phyloP scores from a whole-genome alignment of 1,139 yeast genomes.

The Saccharomyces hybrid region DNA sequence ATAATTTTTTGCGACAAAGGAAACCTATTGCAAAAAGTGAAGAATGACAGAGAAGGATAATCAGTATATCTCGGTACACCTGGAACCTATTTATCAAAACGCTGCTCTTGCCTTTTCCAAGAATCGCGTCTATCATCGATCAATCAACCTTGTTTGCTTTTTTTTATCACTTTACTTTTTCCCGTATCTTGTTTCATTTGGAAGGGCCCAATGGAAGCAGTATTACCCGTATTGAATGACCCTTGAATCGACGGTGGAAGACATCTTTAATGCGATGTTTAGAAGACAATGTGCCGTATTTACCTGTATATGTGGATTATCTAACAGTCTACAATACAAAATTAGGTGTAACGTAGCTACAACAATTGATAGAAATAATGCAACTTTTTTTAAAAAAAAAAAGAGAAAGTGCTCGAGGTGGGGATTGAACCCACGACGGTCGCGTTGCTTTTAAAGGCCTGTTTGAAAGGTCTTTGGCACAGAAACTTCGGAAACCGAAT shows the following conservation, averaged over 20 bases:
- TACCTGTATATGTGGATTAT: neutral
- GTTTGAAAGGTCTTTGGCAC: conserved; percentile 5
- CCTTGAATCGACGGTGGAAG: neutral
- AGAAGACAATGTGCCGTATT: neutral
- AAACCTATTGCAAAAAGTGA: neutral
- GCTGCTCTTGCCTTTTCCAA: neutral
- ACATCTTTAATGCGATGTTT: neutral
- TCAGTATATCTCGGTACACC: neutral
- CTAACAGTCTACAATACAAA: neutral
- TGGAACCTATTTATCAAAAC: neutral
- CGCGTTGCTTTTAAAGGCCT: conserved; percentile 36
- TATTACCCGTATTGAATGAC: neutral
- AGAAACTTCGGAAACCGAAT: conserved; percentile 16
- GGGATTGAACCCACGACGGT: conserved; percentile 49
- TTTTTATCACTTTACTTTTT: conserved; percentile 1
- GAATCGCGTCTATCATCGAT: neutral
- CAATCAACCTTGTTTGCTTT: neutral
- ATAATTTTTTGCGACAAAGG: neutral
- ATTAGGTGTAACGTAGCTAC: no score
- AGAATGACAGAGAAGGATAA: neutral
- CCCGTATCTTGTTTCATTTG: neutral
- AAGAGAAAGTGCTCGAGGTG: conserved; percentile 41
- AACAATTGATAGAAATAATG: no score
- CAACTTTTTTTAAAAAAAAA: conserved; percentile 11
- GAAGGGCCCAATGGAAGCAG: neutral